Base-by-base conservation (phyloP, 306 rosid species). In the Glycyrrhiza uralensis region DNA sequence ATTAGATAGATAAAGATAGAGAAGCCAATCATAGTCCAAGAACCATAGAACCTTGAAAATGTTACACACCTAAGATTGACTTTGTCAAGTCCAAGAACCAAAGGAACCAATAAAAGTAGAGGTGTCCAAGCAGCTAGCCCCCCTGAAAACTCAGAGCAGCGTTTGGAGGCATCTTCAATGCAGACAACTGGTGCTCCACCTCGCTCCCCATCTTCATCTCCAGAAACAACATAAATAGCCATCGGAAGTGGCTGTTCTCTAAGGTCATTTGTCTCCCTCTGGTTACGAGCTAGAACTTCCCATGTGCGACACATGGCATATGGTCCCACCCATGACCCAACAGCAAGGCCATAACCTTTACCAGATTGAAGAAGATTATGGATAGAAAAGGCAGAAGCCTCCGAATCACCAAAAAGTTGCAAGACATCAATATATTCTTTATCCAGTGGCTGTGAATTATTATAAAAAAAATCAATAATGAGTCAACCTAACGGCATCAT, bases 251-350 rank as follows among this genome's bases (percentile, higher is more conserved):
- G 85, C 71, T 75, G 94, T 35, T 75, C 78, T 84, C 75, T 89
- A 79, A 54, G 76, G 71, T 74, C 86, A 72, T 38, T 58, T 28
- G 15, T 64, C 70, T 74, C 91, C 72, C 91, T 80, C 67, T 28
- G 84, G 62, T 35, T 76, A 56, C 89, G 87, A 52, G 85, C 87
- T 50, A 94, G 87, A 79, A 92, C 85, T 81, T 89, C 99, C 99
- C 92, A 94, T 14, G 99, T 72, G 56, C 96, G 96, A 76, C 99
- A 94, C 95, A 94, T 88, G 39, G 99, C 99, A 91, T 94, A 94
- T 15, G 99, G 99, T 14, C 99, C 99, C 69, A 94, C 90, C 99
- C 99, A 94, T 50, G 97, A 94, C 52, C 99, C 99, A 63, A 89
- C 92, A 60, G 96, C 90, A 18, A 94, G 93, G 73, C 82, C 88